Base-by-base conservation (phyloP, 495 filamentous ascomycete species). In the Talaromyces trachyspermus region DNA sequence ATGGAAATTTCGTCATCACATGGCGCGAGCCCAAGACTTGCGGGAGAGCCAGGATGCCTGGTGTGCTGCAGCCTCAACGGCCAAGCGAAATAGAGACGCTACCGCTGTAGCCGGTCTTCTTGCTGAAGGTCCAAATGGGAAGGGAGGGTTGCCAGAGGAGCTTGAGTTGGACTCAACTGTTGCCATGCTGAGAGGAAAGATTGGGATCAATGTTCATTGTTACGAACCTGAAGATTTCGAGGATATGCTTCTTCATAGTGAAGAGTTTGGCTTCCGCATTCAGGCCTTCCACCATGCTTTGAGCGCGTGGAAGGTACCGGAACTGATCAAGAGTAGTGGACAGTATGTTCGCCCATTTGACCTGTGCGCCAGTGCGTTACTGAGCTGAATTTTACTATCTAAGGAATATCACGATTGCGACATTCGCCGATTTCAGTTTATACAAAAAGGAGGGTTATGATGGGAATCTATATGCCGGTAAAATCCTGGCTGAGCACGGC, bases 201-300 rank as follows among this genome's bases (percentile, higher is more conserved):
- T 84, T 14, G 70, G 72, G 29, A 61, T 83, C 32, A 83, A 84
- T 57, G 75, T 77, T 1, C 81, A 84, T 52, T 84, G 81, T 59
- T 84, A 84, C 58, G 79, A 78, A n/a, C 66, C 77, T 3, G 68
- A 76, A 9, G 81, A 84, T 51, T 65, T 84, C 10, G 79, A 83
- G 56, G 75, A 76, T 23, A 77, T 83, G 51, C 66, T 83, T 5
- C 66, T 72, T 36, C 78, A 81, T 55, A 77, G 71, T 5, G 79
- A 83, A 49, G 80, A 84, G 60, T 84, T 84, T 64, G 72, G 75
- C 49, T 81, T 83, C 55, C 58, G 66, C 15, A 56, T 83, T 24
- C 65, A 71, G 6, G 79, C 80, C 0, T 83, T 84, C 54, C 80
- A 84, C 57, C 80, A 84, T 53, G 80, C 80, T 8, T 74, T 81